Evolutionary conservation across 257 asterid genomes (phyloP).

Genomic region (Marsdenia floribunda): DNA sequence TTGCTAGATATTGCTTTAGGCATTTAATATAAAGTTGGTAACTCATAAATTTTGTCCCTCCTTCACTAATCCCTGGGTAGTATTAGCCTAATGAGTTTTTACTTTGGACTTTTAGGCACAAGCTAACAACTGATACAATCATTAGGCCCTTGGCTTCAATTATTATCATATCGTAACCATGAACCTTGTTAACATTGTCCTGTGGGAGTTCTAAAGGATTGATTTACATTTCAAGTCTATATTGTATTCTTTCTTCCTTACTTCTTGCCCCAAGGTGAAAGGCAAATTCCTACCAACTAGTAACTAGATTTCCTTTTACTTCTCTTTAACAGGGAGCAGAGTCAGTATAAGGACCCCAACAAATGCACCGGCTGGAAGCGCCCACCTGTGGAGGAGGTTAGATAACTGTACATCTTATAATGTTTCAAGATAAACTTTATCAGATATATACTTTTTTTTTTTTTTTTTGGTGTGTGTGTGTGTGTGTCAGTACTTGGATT

Average conservation of each 20-base stretch:
- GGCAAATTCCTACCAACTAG: background rate
- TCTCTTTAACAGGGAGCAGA: conserved; percentile 64
- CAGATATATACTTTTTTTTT: background rate
- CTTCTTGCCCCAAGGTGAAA: background rate
- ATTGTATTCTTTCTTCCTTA: background rate
- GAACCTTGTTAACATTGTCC: background rate
- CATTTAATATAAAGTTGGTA: background rate
- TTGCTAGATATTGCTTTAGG: conserved; percentile 5
- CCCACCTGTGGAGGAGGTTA: conserved; percentile 90
- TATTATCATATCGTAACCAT: background rate
- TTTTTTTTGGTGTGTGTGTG: background rate
- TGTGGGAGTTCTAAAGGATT: background rate
- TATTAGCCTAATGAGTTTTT: background rate
- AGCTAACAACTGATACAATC: background rate
- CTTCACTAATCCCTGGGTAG: background rate
- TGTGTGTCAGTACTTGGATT: background rate
- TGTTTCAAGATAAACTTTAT: background rate
- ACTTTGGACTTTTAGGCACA: background rate
- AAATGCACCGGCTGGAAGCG: conserved; percentile 61
- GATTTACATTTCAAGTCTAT: background rate
- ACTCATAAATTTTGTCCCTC: background rate
- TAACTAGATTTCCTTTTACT: background rate
- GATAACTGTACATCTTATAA: conserved; percentile 3
- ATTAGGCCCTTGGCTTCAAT: background rate
- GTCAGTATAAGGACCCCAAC: conserved; percentile 69